These are phyloP conservation scores for Thelonectria blattea DNA, from an alignment of 2,329 filamentous ascomycete genomes.

Conservation along the genomic window DNA sequence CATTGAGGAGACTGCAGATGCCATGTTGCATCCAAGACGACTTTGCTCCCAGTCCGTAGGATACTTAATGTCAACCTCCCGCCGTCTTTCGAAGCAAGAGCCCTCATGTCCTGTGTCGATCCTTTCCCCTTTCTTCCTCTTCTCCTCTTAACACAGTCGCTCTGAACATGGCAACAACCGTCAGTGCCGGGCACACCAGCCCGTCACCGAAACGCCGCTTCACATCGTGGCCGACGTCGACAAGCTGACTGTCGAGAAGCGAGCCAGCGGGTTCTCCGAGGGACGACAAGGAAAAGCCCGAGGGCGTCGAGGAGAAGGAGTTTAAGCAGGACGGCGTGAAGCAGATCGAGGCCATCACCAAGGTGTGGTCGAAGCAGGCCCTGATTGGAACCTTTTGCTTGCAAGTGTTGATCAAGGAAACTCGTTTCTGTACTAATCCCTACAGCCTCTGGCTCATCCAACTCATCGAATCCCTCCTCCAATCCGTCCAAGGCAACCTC, in stretches of 20 bases:
- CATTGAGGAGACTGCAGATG: too few relatives aligned
- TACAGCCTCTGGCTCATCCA: slow-evolving; percentile 48
- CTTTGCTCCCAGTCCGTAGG: too few relatives aligned
- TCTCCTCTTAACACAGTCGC: background rate
- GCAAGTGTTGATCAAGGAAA: slow-evolving; percentile 40
- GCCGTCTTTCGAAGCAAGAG: background rate
- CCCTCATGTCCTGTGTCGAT: slow-evolving; percentile 3
- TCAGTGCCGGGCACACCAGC: slow-evolving; percentile 5
- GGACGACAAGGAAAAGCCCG: slow-evolving; percentile 27
- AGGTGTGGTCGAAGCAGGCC: slow-evolving; percentile 45
- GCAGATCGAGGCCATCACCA: slow-evolving; percentile 48
- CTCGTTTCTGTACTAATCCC: too few relatives aligned
- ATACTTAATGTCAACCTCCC: too few relatives aligned
- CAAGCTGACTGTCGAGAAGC: slow-evolving; percentile 22
- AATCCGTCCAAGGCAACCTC: slow-evolving; percentile 53
- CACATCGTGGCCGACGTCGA: slow-evolving; percentile 14
- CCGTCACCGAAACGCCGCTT: background rate
- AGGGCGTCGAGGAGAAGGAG: slow-evolving; percentile 31
- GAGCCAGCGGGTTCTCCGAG: slow-evolving; percentile 12
- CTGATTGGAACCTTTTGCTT: slow-evolving; percentile 47
- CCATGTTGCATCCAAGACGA: too few relatives aligned
- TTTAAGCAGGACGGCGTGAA: slow-evolving; percentile 48
- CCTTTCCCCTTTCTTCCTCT: background rate
- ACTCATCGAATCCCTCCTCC: slow-evolving; percentile 47
- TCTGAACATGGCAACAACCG: slow-evolving; percentile 4